Evolutionary conservation across 179 eudicot species (phyloP), one percentile per base, ranked within the genome.

Genomic region (Silene coronaria): DNA sequence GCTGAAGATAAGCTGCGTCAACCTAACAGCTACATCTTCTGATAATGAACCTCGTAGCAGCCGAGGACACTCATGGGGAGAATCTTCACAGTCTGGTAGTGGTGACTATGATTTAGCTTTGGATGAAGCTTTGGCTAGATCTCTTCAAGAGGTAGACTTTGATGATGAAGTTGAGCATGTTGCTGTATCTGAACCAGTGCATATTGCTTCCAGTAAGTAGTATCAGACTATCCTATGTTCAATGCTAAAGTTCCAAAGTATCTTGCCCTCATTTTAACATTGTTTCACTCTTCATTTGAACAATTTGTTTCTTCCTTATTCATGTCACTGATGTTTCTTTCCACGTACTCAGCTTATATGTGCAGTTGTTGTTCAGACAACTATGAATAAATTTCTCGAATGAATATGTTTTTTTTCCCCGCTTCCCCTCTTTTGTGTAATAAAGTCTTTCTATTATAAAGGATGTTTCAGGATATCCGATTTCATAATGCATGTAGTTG

Each of bases 41-140:
- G 75, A 78, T 63, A 19, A 28, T 71, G 85, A 81, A 80, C 83
- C 80, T 61, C 76, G 75, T 76, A 84, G 81, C 73, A 72, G 78
- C 68, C 72, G 63, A 60, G 82, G 80, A 76, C 87, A 62, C 27
- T 80, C 85, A 51, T 78, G 78, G 77, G 84, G 80, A 78, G 93
- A 86, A 80, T 82, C 91, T 70, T 86, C 91, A 4, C 76, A 24
- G 77, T 64, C 81, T 64, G 85, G 60, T 74, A 82, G 82, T 75
- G 75, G 70, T 23, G 81, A 82, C 19, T 83, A 79, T 53, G 87
- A 87, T 72, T 73, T 86, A 74, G 96, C 82, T 46, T 77, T 86
- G 42, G 97, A 92, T 78, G 97, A 92, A 84, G 96, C 90, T 79
- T 32, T 92, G 76, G 97, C 97, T 71, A 82, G 89, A 82, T 84